Evolutionary conservation across 495 filamentous ascomycete genomes (phyloP).

Genomic region (Aspergillus wentii): DNA sequence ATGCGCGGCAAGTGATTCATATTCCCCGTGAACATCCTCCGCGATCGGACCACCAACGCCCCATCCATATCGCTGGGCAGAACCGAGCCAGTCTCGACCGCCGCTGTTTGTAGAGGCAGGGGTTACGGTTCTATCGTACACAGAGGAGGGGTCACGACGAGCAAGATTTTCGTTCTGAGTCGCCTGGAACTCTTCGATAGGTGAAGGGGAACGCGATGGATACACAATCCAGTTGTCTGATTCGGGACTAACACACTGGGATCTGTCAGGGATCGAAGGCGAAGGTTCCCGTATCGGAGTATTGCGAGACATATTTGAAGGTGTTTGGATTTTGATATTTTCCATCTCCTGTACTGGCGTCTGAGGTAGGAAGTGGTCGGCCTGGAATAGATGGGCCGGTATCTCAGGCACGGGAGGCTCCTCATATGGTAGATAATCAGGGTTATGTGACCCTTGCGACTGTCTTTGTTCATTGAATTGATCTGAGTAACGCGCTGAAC

Average conservation of each 20-base stretch:
- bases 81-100: slow-evolving; percentile 34
- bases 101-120: slow-evolving; percentile 30
- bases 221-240: slow-evolving; percentile 61
- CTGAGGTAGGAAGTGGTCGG: slow-evolving; percentile 1
- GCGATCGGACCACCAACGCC: slow-evolving; percentile 25
- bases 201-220: slow-evolving; percentile 48
- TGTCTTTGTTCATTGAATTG: slow-evolving; percentile 16
- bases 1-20: slow-evolving; percentile 34
- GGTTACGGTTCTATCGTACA: slow-evolving; percentile 37
- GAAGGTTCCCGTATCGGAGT: slow-evolving; percentile 28
- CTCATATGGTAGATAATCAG: slow-evolving; percentile 20
- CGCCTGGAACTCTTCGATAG: slow-evolving; percentile 14
- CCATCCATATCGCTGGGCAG: slow-evolving; percentile 27
- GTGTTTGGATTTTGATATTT: slow-evolving; percentile 14
- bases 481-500: too few species aligned
- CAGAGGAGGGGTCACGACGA: slow-evolving; percentile 38
- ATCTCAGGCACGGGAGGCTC: slow-evolving; percentile 36
- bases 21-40: slow-evolving; percentile 36
- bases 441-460: slow-evolving; percentile 16
- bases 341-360: slow-evolving; percentile 20
- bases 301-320: slow-evolving; percentile 16
- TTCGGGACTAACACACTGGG: slow-evolving; percentile 32
- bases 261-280: slow-evolving; percentile 19
- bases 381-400: slow-evolving; percentile 4
- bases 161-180: slow-evolving; percentile 24